Evolutionary conservation across 2,329 filamentous ascomycete genomes (phyloP), one percentile per base, ranked within the genome.

Genomic region (Colletotrichum sidae): DNA sequence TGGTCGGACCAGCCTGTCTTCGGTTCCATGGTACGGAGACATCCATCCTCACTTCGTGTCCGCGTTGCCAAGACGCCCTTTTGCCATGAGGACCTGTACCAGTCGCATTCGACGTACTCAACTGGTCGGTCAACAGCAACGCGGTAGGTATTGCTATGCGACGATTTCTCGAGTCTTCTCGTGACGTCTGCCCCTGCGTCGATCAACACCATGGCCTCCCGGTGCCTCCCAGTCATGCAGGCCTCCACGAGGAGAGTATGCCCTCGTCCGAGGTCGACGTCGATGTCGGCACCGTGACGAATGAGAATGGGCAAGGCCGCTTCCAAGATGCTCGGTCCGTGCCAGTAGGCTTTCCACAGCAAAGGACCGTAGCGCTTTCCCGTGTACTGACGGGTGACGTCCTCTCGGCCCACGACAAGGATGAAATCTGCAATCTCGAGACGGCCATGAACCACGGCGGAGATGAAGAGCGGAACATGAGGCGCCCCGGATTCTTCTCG

Each of bases 161-260:
- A 9, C 44, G 13, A 46, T 6, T 9, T 25, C 13, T 13, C 44
- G n/a, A 46, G 44, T 46, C 44, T 13, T 7, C n/a, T n/a, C n/a
- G n/a, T 15, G 9, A n/a, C 44, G n/a, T 46, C 25, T 9, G 44
- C 44, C 25, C 44, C 44, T 8, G 7, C 12, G 25, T 46, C n/a
- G 44, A 46, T 8, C n/a, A 46, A 17, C 8, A 46, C 15, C 4
- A 5, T 7, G 10, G 44, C 44, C n/a, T 46, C 12, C n/a, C 9
- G 7, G 25, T n/a, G 15, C 3, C 13, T 13, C 44, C n/a, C 44
- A 13, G 4, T 46, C 8, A 13, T 46, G 50, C 58, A 60, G 10
- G 58, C 58, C 15, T 60, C 58, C 1, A 49, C 35, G 12, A 60
- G 41, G 7, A 60, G 13, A 8, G 58, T 60, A 15, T 60, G 50